Percentiles rank a stretch among this genome's conserved stretches.
Evolutionary conservation across 805 yeast genomes (phyloP).

Genomic region (Cyberlindnera mycetangii): DNA sequence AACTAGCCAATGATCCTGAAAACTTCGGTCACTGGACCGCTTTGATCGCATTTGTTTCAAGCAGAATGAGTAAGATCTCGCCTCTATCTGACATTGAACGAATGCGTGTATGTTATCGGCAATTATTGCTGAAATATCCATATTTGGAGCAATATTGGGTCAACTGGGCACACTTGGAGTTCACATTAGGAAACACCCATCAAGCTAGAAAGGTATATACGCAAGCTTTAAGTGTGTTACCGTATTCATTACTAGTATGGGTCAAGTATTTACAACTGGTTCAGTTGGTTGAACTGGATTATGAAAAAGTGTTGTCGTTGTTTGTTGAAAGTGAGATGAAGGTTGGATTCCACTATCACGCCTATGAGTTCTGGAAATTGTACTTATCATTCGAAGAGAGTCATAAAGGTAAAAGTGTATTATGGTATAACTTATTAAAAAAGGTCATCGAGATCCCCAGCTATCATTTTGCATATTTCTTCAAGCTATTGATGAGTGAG

Average conservation of each 20-base stretch:
- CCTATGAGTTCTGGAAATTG: slow-evolving; percentile 48
- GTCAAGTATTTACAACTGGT: slow-evolving; percentile 42
- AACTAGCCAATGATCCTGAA: slow-evolving; percentile 32
- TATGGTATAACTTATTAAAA: slow-evolving; percentile 38
- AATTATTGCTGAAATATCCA: slow-evolving; percentile 47
- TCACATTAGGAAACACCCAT: slow-evolving; percentile 40
- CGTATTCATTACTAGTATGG: slow-evolving; percentile 52
- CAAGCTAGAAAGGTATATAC: slow-evolving; percentile 36
- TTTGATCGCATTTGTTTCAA: slow-evolving; percentile 33
- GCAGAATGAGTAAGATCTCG: slow-evolving; percentile 36
- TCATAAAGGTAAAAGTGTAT: slow-evolving; percentile 29
- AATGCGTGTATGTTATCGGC: slow-evolving; percentile 39
- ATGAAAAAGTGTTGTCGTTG: slow-evolving; percentile 31
- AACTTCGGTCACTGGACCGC: slow-evolving; percentile 37
- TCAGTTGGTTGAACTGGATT: slow-evolving; percentile 26
- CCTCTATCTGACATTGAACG: slow-evolving; percentile 20
- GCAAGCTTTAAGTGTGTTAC: slow-evolving; percentile 37
- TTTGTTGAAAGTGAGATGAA: slow-evolving; percentile 47
- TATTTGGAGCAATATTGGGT: slow-evolving; percentile 54
- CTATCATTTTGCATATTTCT: slow-evolving; percentile 50
- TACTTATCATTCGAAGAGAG: slow-evolving; percentile 45
- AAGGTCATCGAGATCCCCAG: slow-evolving; percentile 53
- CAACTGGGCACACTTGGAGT: slow-evolving; percentile 48
- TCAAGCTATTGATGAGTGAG: slow-evolving; percentile 37
- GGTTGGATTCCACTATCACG: slow-evolving; percentile 52